These are phyloP conservation scores for Kodamaea jinghongensis DNA, from an alignment of 805 yeast genomes.

Conservation along the genomic window DNA sequence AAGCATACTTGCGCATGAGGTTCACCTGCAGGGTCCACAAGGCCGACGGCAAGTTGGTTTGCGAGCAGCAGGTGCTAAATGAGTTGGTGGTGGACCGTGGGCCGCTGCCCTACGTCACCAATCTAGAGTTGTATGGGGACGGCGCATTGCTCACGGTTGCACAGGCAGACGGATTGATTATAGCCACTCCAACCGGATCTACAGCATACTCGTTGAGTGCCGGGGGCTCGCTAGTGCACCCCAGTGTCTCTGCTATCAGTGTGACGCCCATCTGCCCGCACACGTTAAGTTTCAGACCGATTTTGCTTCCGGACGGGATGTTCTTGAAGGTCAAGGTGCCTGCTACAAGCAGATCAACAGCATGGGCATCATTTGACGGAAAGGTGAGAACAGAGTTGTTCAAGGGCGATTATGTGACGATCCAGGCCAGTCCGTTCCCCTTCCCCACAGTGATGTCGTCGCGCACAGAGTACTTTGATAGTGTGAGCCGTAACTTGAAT, in stretches of 20 bases:
- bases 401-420: slow-evolving; percentile 81
- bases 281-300: slow-evolving; percentile 88
- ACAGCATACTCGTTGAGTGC: slow-evolving; percentile 95
- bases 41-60: slow-evolving; percentile 50
- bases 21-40: slow-evolving; percentile 71
- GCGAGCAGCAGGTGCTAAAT: slow-evolving; percentile 78
- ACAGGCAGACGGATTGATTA: slow-evolving; percentile 90
- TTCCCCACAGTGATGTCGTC: slow-evolving; percentile 88
- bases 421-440: slow-evolving; percentile 84
- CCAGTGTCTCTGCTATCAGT: slow-evolving; percentile 87
- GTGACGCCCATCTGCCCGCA: slow-evolving; percentile 97
- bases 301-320: slow-evolving; percentile 92
- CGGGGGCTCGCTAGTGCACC: slow-evolving; percentile 93
- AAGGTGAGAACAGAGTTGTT: slow-evolving; percentile 76
- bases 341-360: slow-evolving; percentile 72
- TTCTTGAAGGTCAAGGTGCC: slow-evolving; percentile 80
- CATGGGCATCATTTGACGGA: slow-evolving; percentile 98
- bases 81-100: slow-evolving; percentile 93
- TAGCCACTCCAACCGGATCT: slow-evolving; percentile 95
- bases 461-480: slow-evolving; percentile 74
- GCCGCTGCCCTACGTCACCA: slow-evolving; percentile 88
- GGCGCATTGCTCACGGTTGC: slow-evolving; percentile 81
- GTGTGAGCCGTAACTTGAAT: slow-evolving; percentile 80
- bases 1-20: slow-evolving; percentile 78
- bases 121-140: slow-evolving; percentile 86